Conservation (phyloP, 345 rosid species). For the Populus davidiana region DNA sequence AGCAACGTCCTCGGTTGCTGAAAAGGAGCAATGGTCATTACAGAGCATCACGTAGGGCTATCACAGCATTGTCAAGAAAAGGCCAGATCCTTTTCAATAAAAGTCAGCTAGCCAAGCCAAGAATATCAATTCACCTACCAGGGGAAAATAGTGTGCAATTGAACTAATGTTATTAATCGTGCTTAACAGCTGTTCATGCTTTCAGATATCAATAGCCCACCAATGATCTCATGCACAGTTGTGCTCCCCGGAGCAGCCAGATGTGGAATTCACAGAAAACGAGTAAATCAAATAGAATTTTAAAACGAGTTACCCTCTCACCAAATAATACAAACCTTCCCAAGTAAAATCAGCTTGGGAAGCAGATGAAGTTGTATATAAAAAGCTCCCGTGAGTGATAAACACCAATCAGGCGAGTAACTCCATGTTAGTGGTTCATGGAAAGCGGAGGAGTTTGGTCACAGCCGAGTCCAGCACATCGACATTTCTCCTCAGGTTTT, state of each 20-base stretch:
- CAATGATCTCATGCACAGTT: neutral
- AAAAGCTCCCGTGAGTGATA: neutral
- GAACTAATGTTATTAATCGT: neutral
- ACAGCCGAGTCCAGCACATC: slow-evolving; percentile 79
- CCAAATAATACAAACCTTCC: neutral
- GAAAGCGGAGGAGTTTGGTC: slow-evolving; percentile 61
- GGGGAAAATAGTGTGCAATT: neutral
- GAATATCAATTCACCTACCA: neutral
- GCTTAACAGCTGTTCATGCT: neutral
- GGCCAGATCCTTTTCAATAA: neutral
- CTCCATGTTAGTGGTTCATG: slow-evolving; percentile 10
- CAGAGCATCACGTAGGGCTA: no score
- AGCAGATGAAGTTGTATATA: neutral
- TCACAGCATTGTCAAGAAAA: neutral
- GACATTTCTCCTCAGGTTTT: slow-evolving; percentile 71
- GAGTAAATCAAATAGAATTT: neutral
- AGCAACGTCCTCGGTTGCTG: no score
- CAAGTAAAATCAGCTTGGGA: neutral
- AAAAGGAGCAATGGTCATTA: no score
- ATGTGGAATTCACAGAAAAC: neutral
- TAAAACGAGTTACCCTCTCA: neutral
- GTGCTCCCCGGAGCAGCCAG: neutral
- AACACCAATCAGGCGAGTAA: neutral
- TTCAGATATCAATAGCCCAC: neutral
- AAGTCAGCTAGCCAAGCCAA: neutral